These are phyloP conservation scores for Lachancea waltii DNA, from an alignment of 805 yeast genomes.

Conservation along the genomic window DNA sequence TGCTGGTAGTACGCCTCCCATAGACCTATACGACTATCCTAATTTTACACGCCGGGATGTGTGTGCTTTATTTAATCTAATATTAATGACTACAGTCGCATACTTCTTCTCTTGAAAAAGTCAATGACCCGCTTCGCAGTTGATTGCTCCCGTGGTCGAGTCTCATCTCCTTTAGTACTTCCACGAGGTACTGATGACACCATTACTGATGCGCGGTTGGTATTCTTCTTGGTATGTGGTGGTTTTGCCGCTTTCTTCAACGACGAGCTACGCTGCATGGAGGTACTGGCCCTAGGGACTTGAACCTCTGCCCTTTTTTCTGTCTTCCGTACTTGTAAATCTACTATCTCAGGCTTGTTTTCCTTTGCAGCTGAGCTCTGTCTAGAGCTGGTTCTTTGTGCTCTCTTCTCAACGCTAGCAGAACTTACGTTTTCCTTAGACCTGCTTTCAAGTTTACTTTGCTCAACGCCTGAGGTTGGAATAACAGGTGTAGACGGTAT, in stretches of 20 bases:
- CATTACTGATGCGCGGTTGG: conserved; percentile 14
- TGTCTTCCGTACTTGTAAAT: not conserved
- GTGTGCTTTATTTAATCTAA: not conserved
- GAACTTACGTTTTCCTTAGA: no score
- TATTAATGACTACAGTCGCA: conserved; percentile 18
- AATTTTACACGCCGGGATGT: not conserved
- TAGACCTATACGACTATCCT: not conserved
- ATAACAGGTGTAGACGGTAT: conserved; percentile 34
- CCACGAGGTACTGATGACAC: conserved; percentile 8
- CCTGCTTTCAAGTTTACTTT: no score
- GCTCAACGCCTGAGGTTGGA: conserved; percentile 16
- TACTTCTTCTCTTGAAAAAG: conserved; percentile 64
- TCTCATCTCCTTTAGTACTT: not conserved
- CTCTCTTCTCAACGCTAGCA: not conserved
- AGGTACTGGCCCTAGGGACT: conserved; percentile 1
- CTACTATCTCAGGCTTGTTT: not conserved
- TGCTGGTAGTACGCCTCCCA: no score
- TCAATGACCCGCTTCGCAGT: conserved; percentile 76
- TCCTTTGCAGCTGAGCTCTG: conserved; percentile 2
- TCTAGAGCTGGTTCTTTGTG: not conserved
- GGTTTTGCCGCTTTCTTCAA: conserved; percentile 4
- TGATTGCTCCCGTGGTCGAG: conserved; percentile 49
- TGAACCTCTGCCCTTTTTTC: conserved; percentile 1
- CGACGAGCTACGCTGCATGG: conserved; percentile 6
- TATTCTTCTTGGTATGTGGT: conserved; percentile 1